These are phyloP conservation scores for Medicago lupulina DNA, from an alignment of 306 rosid genomes.

Conservation along the genomic window DNA sequence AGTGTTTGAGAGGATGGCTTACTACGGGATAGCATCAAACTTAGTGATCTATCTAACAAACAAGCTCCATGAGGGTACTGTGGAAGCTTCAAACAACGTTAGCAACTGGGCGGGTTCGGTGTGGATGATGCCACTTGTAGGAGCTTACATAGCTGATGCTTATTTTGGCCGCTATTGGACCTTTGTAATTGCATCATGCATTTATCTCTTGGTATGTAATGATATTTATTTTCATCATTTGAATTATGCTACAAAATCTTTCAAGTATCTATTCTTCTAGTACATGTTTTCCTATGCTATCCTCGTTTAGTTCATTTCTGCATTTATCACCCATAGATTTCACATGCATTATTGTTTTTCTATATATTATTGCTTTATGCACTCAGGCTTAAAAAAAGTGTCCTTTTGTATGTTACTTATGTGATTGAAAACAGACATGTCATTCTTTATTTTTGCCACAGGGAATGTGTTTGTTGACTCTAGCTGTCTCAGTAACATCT, in stretches of 20 bases:
- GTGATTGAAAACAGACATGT: neutral
- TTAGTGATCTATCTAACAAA: slow-evolving; percentile 65
- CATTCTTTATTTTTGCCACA: slow-evolving; percentile 33
- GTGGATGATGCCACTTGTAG: slow-evolving; percentile 68
- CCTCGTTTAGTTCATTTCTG: too few species aligned
- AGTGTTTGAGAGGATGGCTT: slow-evolving; percentile 91
- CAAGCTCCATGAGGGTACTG: slow-evolving; percentile 81
- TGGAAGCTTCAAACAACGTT: slow-evolving; percentile 65
- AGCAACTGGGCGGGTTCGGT: slow-evolving; percentile 76
- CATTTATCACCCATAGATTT: too few species aligned
- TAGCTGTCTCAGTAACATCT: slow-evolving; percentile 64
- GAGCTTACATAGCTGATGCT: slow-evolving; percentile 76
- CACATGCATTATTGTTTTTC: neutral
- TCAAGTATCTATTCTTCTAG: too few species aligned
- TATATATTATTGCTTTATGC: neutral
- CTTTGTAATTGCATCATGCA: slow-evolving; percentile 60
- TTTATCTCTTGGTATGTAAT: slow-evolving; percentile 61
- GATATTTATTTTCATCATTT: slow-evolving; percentile 2
- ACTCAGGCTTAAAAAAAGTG: neutral
- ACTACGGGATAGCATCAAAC: slow-evolving; percentile 71
- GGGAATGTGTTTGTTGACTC: slow-evolving; percentile 74
- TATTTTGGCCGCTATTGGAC: slow-evolving; percentile 74
- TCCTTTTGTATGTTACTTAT: neutral
- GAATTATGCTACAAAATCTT: neutral
- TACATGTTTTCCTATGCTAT: too few species aligned